Conservation (phyloP, 106 monocot genomes). For the Ottelia alismoides region DNA sequence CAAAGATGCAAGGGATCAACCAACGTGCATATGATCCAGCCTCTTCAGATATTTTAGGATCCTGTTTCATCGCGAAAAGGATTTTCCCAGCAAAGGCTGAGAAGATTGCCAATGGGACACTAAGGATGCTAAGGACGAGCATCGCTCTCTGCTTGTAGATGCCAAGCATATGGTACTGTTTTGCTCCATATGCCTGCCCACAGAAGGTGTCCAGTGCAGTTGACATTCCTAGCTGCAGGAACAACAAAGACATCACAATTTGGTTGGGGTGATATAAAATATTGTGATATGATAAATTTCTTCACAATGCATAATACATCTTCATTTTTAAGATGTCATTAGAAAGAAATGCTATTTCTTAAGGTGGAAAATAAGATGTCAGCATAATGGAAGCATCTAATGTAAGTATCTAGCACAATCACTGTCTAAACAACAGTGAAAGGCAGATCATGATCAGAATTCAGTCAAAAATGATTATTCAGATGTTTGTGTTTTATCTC, state of each 20-base stretch:
- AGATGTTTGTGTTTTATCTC: too few relatives aligned
- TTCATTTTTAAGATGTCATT: too few relatives aligned
- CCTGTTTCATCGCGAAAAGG: slow-evolving; percentile 36
- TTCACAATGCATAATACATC: too few relatives aligned
- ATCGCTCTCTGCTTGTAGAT: slow-evolving; percentile 56
- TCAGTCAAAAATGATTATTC: too few relatives aligned
- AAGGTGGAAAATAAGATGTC: too few relatives aligned
- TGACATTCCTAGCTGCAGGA: slow-evolving; percentile 31
- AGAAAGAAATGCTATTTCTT: too few relatives aligned
- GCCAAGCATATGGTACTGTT: slow-evolving; percentile 40
- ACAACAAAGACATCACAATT: neutral
- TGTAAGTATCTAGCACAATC: too few relatives aligned
- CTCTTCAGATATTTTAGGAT: slow-evolving; percentile 32
- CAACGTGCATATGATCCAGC: slow-evolving; percentile 56
- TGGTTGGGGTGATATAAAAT: too few relatives aligned
- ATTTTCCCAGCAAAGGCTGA: slow-evolving; percentile 41
- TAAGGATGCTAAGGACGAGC: slow-evolving; percentile 24
- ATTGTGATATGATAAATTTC: too few relatives aligned
- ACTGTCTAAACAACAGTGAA: too few relatives aligned
- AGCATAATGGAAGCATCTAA: too few relatives aligned
- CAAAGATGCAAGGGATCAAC: slow-evolving; percentile 68
- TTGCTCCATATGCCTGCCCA: slow-evolving; percentile 52
- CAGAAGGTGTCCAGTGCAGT: slow-evolving; percentile 56
- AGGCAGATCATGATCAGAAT: too few relatives aligned
- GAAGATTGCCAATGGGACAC: slow-evolving; percentile 35